Evolutionary conservation across 2,329 filamentous ascomycete species (phyloP), one percentile per base, ranked within the genome.

Genomic region (Fusarium oxysporum): DNA sequence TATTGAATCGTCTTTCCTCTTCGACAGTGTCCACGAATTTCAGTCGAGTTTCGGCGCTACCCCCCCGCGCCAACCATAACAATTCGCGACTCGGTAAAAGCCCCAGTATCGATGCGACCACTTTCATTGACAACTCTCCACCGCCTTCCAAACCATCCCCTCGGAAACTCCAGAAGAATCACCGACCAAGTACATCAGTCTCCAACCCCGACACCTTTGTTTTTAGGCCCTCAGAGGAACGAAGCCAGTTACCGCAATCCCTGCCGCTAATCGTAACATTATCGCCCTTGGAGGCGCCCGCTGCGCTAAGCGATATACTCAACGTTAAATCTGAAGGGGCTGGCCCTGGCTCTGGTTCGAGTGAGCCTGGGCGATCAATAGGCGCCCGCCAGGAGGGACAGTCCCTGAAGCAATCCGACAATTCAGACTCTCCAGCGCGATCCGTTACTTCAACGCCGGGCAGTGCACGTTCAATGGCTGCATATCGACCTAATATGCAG

Each of bases 1-100:
- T 85, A 70, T 81, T 86, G 68, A 86, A 88, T 76, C 84, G 86
- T 76, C 88, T 86, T 86, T 88, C 87, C 45, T 81, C 83, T 25
- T 89, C 87, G 19, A 87, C 87, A 56, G 78, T 81, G 13, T 88
- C 87, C 45, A 61, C 62, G 40, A 68, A 67, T 67, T 62, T 54
- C 65, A 88, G 84, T 67, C 84, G 81, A 71, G 80, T 82, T 41
- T 86, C 85, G 51, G 72, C 75, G 48, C 73, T 76, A 68, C 76
- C 79, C 51, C 77, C 75, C 59, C 79, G 77, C 69, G 79, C 80
- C 62, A 77, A 80, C 25, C 78, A 70, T 56, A 78, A 79, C 23
- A 78, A 68, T 59, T 76, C 79, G 65, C 82, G 82, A 71, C 69
- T 74, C 45, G 81, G 82, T 43, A 82, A 83, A 55, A 85, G 83